These are phyloP conservation scores for Amylostereum areolatum DNA, from an alignment of 1,284 basidiomycete species.

Conservation along the genomic window DNA sequence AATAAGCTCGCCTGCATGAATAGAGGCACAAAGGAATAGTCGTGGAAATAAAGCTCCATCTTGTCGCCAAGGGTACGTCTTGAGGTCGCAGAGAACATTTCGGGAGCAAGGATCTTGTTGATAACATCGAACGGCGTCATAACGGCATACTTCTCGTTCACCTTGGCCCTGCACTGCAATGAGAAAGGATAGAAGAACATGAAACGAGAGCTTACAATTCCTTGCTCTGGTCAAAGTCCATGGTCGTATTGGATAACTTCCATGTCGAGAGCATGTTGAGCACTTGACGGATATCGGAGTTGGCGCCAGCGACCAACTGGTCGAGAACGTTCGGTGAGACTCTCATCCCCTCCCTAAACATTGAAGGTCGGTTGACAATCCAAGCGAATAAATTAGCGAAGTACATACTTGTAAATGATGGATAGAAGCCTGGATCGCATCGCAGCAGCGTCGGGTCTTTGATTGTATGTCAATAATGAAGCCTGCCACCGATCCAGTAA, in stretches of 20 bases:
- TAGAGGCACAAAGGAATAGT: slow-evolving; percentile 88
- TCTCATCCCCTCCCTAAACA: slow-evolving; percentile 84
- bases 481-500: too few relatives aligned
- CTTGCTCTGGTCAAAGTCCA: slow-evolving; percentile 92
- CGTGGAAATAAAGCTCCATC: slow-evolving; percentile 96
- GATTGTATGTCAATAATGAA: slow-evolving; percentile 6
- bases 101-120: slow-evolving; percentile 82
- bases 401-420: slow-evolving; percentile 78
- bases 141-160: slow-evolving; percentile 90
- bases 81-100: slow-evolving; percentile 80
- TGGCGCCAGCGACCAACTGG: slow-evolving; percentile 82
- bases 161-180: slow-evolving; percentile 53
- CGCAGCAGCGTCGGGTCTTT: slow-evolving; percentile 67
- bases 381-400: not conserved
- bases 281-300: slow-evolving; percentile 95
- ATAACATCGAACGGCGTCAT: slow-evolving; percentile 89
- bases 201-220: slow-evolving; percentile 53
- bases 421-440: slow-evolving; percentile 85
- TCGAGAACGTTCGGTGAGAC: slow-evolving; percentile 88
- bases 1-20: slow-evolving; percentile 75
- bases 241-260: slow-evolving; percentile 71
- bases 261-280: slow-evolving; percentile 98
- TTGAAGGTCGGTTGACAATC: not conserved
- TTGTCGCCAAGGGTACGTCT: slow-evolving; percentile 85
- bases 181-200: not conserved